Base-by-base conservation (phyloP, 129 eudicot genomes). In the Cynara cardunculus region DNA sequence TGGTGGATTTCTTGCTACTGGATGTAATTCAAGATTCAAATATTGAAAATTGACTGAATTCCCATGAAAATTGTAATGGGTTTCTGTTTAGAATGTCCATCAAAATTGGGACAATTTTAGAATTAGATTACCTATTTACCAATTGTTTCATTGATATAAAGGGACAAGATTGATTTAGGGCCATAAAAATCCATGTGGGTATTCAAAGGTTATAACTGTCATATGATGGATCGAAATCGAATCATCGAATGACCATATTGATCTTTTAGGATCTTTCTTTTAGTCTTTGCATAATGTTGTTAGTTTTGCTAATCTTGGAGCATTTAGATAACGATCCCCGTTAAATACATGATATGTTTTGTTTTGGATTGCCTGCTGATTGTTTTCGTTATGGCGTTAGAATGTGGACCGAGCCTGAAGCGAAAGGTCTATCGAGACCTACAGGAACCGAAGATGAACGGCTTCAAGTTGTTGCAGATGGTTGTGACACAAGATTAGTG, bases 351-450 rank as follows among this genome's bases (percentile, higher is more conserved):
- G 0, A n/a, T 56, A 56, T n/a, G 0, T 56, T 56, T 56, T 7
- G 0, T 56, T 56, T 18, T 1, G 65, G 25, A 56, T 56, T 1
- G 24, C 65, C 24, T 56, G 65, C 65, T 56, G n/a, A n/a, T 56
- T 56, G 32, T 22, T 81, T 59, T 77, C 18, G 14, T 71, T 62
- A 71, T 77, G 76, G 28, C 83, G 34, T 53, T 83, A 94, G 99
- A 81, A 85, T 94, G 92, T 94, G 97, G 98, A 70, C 88, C 25
- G 90, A 87, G 72, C 97, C 99, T 67, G 99, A 94, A 89, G 91
- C 92, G 27, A 90, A 90, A 86, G 93, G 81, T 46, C 75, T 85
- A 81, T 82, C 89, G 18, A 84, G 81, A 80, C 75, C 88, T 41
- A 82, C 87, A 1, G 75, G 84, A 71, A 49, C 82, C 73, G 82